Conservation (phyloP, 169 alveolate genomes). For the Ichthyophthirius multifiliis region DNA sequence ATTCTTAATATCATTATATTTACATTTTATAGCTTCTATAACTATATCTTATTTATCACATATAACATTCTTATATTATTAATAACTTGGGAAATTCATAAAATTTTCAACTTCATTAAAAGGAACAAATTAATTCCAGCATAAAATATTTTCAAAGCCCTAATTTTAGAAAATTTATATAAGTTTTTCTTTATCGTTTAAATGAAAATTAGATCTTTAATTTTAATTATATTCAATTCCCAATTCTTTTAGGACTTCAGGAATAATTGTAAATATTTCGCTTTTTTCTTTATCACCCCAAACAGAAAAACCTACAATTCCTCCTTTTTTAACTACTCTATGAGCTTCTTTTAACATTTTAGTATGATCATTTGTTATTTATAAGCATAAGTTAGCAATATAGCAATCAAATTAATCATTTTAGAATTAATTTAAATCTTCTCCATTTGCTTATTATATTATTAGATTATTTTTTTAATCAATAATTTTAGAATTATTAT, state of each 20-base stretch:
- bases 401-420: not conserved
- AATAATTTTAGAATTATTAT: not conserved
- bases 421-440: not conserved
- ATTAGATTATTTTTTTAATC: not conserved
- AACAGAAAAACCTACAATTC: not conserved
- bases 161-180: not conserved
- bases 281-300: slow-evolving; percentile 17
- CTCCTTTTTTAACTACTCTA: slow-evolving; percentile 12
- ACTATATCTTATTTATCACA: not conserved
- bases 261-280: not conserved
- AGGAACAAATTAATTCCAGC: slow-evolving; percentile 8
- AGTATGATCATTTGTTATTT: not conserved
- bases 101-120: not conserved
- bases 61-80: not conserved
- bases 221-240: not conserved
- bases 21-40: not conserved
- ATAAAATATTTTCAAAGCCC: not conserved
- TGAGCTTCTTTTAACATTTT: slow-evolving; percentile 2
- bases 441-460: not conserved
- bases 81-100: not conserved
- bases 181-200: not conserved
- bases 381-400: not conserved
- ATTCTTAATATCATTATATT: not conserved
- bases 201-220: slow-evolving; percentile 11
- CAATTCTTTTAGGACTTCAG: not conserved